Evolutionary conservation across 139 green algal species (phyloP), one percentile per base, ranked within the genome.

Genomic region (Volvox reticuliferus): DNA sequence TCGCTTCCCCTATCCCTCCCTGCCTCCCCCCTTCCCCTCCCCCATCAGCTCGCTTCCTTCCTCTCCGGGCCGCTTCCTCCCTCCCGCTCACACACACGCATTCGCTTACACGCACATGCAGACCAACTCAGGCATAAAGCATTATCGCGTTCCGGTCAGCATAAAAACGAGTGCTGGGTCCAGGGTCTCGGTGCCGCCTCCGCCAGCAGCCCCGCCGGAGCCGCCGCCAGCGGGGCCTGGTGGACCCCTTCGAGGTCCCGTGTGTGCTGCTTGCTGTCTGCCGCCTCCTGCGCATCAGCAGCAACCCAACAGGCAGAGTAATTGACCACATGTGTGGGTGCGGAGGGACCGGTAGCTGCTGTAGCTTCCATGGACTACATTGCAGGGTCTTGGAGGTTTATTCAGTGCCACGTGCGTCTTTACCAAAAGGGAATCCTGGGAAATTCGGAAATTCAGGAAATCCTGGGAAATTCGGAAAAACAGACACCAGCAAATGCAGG

Each of bases 91-190:
- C 44, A 55, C 5, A 5, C 76, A 82, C 32, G 1, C n/a, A n/a
- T n/a, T n/a, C n/a, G n/a, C n/a, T n/a, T n/a, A n/a, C 22, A 82
- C 30, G 61, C 14, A 61, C 76, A 13, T 30, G 55, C 32, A 82
- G 17, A 61, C 76, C 50, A 55, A 61, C 76, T 62, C 76, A 82
- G 16, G 12, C 76, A 82, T 30, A 61, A 19, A 35, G 32, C 30
- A 44, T 86, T 55, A 88, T 21, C 84, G 68, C 69, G 69, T 30
- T 1, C 84, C 84, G 9, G 69, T 81, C 36, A 89, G 28, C 68
- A 89, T 69, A 44, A 89, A 89, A 22, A 89, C 28, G 28, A 89
- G 69, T 12, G 84, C 84, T 0, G 84, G 67, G 84, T 89, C 84
- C 37, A 82, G 16, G 26, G 37, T 14, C 61, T 87, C 37, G 3